A percentile compares a stretch with the other conserved stretches of the same genome.
phyloP scores from a whole-genome alignment of 1,139 yeast species.

The Geotrichum phurueaensis region DNA sequence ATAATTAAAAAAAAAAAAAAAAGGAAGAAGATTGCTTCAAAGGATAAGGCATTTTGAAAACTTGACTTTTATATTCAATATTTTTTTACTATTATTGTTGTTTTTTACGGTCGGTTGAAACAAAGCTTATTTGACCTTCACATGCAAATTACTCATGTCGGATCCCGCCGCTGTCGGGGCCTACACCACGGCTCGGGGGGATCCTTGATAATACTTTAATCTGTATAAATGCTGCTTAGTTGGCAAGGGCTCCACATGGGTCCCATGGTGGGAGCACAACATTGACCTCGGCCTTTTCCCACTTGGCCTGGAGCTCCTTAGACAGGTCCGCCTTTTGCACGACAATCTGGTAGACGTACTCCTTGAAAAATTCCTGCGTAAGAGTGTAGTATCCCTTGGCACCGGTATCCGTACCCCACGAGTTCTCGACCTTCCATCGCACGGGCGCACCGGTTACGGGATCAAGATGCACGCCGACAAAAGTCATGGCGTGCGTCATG shows the following conservation, averaged over 20 bases:
- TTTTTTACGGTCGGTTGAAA: too few species aligned
- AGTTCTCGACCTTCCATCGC: conserved; percentile 79
- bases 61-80: too few species aligned
- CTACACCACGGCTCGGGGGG: too few species aligned
- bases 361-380: conserved; percentile 80
- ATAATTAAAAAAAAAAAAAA: too few species aligned
- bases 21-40: too few species aligned
- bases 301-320: conserved; percentile 37
- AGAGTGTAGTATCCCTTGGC: conserved; percentile 69
- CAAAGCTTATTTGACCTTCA: too few species aligned
- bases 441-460: conserved; percentile 48
- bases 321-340: conserved; percentile 43
- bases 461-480: conserved; percentile 64
- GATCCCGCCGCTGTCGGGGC: too few species aligned
- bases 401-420: conserved; percentile 74
- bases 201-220: too few species aligned
- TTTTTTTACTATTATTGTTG: too few species aligned
- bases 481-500: conserved; percentile 87
- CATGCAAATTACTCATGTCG: too few species aligned
- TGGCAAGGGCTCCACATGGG: conserved; percentile 82
- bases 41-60: too few species aligned
- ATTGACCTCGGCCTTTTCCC: conserved; percentile 33
- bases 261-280: conserved; percentile 69
- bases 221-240: conserved; percentile 13
- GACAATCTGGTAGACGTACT: conserved; percentile 78